Evolutionary conservation across 352 stramenopile genomes (phyloP), one percentile per base, ranked within the genome.

Genomic region (Globisporangium middletonii): DNA sequence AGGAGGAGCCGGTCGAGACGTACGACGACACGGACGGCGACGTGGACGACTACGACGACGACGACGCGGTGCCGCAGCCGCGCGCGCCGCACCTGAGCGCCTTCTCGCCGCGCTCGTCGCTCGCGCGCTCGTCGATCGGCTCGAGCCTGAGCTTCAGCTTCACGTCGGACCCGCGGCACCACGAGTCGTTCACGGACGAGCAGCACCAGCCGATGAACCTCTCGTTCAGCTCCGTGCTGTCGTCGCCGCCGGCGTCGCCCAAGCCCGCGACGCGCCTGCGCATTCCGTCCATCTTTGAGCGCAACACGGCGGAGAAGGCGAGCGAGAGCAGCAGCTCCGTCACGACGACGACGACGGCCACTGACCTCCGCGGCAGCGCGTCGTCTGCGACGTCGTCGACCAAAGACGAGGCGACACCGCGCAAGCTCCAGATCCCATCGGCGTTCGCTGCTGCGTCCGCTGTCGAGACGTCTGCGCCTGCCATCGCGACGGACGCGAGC

Each of bases 261-360:
- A 62, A 55, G 43, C 38, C 63, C 1, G 49, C 77, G 46, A 73
- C 73, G 8, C 71, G 75, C 1, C 60, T 83, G 16, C 75, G 72
- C 11, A 84, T 83, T 28, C 72, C 74, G 16, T 83, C 69, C 18
- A 83, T 83, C 55, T 81, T 83, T 46, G 79, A 82, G 57, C 70
- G 63, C 52, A 71, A 50, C 47, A 16, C 37, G n/a, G 41, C 41
- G 54, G 65, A 46, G 48, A 68, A 41, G 4, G 38, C 35, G 51
- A 63, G 33, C 27, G 44, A n/a, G 13, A 52, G 53, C 50, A 12
- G 33, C 33, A 38, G 33, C 33, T 38, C 33, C 33, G 33, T 11
- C 33, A 8, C 33, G 33, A 38, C 33, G 33, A 38, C 33, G 4
- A 38, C 33, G 33, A 38, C 26, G 27, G 16, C 33, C 4, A 19